Conservation (phyloP, 768 basidiomycete species). For the Tricholoma matsutake region DNA sequence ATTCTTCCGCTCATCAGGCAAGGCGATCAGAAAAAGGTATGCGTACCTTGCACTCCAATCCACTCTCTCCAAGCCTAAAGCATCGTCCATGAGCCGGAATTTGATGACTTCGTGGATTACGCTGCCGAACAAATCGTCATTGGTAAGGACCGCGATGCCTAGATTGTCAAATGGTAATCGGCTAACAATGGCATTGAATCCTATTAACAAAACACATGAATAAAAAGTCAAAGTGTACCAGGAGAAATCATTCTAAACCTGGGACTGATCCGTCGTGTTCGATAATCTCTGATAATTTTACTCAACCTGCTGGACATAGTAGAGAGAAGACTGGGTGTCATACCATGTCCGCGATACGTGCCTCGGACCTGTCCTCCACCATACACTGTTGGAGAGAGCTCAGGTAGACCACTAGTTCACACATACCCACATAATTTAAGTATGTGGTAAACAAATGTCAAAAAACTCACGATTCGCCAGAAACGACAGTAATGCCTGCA, state of each 20-base stretch:
- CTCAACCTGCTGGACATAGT: background rate
- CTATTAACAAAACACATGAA: background rate
- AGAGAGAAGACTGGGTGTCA: background rate
- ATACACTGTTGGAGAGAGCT: constrained; percentile 23
- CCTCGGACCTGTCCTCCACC: constrained; percentile 24
- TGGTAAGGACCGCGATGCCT: constrained; percentile 25
- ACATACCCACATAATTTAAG: background rate
- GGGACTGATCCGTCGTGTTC: constrained; percentile 20
- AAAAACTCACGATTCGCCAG: constrained; percentile 6
- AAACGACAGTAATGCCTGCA: constrained; percentile 20
- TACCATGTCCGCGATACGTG: constrained; percentile 27
- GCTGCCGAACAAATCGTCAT: constrained; percentile 22
- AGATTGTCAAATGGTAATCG: constrained; percentile 14
- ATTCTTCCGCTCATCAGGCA: background rate
- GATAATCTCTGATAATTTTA: constrained; percentile 5
- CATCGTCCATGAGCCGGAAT: constrained; percentile 23
- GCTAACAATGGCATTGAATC: constrained; percentile 13
- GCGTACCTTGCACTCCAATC: constrained; percentile 24
- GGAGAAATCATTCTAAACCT: background rate
- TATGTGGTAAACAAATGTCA: background rate
- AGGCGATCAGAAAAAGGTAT: background rate
- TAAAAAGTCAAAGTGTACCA: background rate
- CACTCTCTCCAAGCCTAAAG: constrained; percentile 19
- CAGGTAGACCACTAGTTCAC: constrained; percentile 16
- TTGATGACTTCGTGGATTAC: constrained; percentile 19